Conservation (phyloP, 345 rosid species). For the Euphorbia tirucalli region DNA sequence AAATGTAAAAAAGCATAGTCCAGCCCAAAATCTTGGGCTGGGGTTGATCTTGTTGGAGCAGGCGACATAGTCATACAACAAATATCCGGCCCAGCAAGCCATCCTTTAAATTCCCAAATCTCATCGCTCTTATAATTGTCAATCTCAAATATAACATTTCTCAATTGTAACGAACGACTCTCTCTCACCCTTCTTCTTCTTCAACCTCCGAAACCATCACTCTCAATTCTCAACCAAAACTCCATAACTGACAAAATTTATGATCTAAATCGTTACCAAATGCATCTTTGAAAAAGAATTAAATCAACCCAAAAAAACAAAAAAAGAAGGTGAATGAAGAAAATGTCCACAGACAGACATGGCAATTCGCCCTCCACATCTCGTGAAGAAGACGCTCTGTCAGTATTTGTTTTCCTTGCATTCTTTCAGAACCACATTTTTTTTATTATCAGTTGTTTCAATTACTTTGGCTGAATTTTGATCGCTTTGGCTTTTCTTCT, state of each 20-base stretch:
- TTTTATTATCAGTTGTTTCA: not conserved
- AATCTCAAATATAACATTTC: too few species aligned
- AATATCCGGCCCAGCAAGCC: too few species aligned
- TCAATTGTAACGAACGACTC: too few species aligned
- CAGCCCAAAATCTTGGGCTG: too few species aligned
- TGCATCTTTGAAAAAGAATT: not conserved
- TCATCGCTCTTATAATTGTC: too few species aligned
- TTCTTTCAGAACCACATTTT: not conserved
- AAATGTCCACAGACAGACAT: slow-evolving; percentile 26
- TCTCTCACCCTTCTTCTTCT: not conserved
- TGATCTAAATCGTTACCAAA: not conserved
- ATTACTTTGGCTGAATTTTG: not conserved
- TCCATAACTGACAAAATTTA: not conserved
- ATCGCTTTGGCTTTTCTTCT: not conserved
- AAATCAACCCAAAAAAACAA: not conserved
- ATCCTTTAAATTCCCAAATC: too few species aligned
- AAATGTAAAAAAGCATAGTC: too few species aligned
- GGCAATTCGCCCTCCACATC: slow-evolving; percentile 23
- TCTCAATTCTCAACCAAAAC: not conserved
- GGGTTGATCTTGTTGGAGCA: too few species aligned
- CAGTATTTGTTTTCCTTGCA: not conserved
- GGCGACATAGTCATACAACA: too few species aligned
- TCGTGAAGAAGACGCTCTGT: slow-evolving; percentile 31
- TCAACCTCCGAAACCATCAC: not conserved
- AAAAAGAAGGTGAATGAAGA: not conserved